phyloP scores from a whole-genome alignment of 1,284 basidiomycete genomes.

The Mycena citricolor region DNA sequence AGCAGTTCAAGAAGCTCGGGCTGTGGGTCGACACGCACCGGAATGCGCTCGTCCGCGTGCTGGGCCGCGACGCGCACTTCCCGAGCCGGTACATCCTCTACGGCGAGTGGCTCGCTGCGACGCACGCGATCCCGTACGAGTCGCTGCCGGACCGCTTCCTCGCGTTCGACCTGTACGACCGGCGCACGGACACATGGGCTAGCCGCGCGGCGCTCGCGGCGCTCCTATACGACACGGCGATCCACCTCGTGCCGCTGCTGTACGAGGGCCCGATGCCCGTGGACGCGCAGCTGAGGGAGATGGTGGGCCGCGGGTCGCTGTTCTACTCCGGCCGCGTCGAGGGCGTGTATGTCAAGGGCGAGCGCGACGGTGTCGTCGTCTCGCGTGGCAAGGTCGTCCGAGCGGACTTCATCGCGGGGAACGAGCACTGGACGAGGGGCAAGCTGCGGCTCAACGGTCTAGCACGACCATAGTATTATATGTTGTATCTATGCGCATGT shows the following conservation, averaged over 20 bases:
- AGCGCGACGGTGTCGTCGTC: slow-evolving; percentile 41
- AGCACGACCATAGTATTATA: not conserved
- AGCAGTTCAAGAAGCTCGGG: slow-evolving; percentile 59
- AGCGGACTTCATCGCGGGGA: slow-evolving; percentile 61
- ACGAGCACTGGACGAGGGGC: slow-evolving; percentile 61
- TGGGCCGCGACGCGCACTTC: slow-evolving; percentile 51
- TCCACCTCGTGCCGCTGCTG: slow-evolving; percentile 46
- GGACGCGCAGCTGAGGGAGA: slow-evolving; percentile 37
- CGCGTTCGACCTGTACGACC: slow-evolving; percentile 62
- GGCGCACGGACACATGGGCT: slow-evolving; percentile 42
- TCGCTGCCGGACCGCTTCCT: slow-evolving; percentile 53
- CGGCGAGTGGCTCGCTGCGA: slow-evolving; percentile 65
- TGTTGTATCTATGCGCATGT: too few species aligned
- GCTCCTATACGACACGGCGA: slow-evolving; percentile 39
- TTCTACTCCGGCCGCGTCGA: slow-evolving; percentile 55
- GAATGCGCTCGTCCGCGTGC: slow-evolving; percentile 41
- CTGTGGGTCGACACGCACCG: slow-evolving; percentile 51
- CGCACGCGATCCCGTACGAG: slow-evolving; percentile 59
- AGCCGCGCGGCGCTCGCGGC: slow-evolving; percentile 37
- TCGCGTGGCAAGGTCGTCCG: slow-evolving; percentile 59
- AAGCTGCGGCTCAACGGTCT: slow-evolving; percentile 43
- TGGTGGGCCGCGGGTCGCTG: slow-evolving; percentile 45
- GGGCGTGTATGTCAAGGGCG: slow-evolving; percentile 60
- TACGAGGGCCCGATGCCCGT: slow-evolving; percentile 41
- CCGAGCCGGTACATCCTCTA: slow-evolving; percentile 58